Evolutionary conservation across 371 early-diverging fungal genomes (phyloP), one percentile per base, ranked within the genome.

Genomic region (Mucor piriformis): DNA sequence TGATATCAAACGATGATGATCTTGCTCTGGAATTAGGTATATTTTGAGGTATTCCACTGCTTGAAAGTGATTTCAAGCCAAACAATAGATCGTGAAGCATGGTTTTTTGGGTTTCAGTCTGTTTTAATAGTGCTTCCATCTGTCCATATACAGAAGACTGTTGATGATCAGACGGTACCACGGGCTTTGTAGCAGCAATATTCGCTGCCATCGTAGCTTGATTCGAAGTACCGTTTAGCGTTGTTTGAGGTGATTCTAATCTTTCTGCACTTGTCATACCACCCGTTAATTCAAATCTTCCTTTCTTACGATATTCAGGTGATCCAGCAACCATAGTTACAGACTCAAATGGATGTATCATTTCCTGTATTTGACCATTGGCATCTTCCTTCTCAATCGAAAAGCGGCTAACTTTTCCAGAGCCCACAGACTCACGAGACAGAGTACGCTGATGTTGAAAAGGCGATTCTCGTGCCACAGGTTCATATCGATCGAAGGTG

Each of bases 281-380:
- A n/a, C 66, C 66, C 2, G 70, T 57, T 29, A 70, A 43, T 37
- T 70, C 70, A 49, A 70, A 70, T 1, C 70, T 55, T 8, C 67
- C 67, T 16, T 67, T 71, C 37, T 64, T 67, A 18, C 72, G 56
- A n/a, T 56, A 71, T 38, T 66, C 67, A 3, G 63, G 59, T 8
- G 58, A 44, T 0, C n/a, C 57, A 24, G 57, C 27, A 3, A 24
- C 13, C 6, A 52, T 44, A 0, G 43, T 50, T 15, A n/a, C n/a
- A n/a, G 55, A n/a, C 47, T 65, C 66, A 52, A 65, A 62, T 5
- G 29, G 43, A 46, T 46, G 46, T 34, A 35, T 27, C 25, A 10
- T 10, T 13, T 54, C 61, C 15, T 46, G 23, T 5, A 5, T 11
- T 37, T 11, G n/a, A 0, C 15, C 11, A 37, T 37, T 37, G 32